Conservation (phyloP, 148 eudicot genomes). For the Rhododendron mucronatum region DNA sequence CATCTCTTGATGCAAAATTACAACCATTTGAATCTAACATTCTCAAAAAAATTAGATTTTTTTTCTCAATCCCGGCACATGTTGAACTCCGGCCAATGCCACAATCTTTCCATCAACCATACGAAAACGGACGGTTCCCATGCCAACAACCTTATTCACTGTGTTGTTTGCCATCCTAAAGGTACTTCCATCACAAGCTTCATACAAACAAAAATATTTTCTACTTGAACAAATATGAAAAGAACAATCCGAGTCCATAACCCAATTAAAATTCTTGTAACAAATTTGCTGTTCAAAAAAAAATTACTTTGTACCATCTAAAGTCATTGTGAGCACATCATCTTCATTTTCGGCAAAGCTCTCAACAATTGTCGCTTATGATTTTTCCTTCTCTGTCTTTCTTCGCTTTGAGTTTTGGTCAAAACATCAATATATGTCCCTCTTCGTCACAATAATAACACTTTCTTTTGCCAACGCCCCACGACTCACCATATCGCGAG, state of each 20-base stretch:
- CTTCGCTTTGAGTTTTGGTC: neutral
- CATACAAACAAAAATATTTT: neutral
- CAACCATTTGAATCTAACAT: neutral
- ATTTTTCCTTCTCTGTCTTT: neutral
- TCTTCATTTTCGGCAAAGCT: neutral
- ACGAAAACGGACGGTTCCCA: too few relatives aligned
- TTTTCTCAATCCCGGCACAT: neutral
- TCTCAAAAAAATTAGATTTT: too few relatives aligned
- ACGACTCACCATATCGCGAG: neutral
- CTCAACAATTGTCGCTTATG: neutral
- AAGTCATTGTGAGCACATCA: neutral
- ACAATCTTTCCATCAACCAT: neutral
- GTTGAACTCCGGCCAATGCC: neutral
- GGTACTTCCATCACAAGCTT: neutral
- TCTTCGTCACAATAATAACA: neutral
- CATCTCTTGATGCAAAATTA: neutral
- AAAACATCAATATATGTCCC: neutral
- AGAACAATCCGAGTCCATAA: neutral
- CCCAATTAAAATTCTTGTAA: neutral
- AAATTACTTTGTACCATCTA: neutral
- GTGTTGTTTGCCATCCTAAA: neutral
- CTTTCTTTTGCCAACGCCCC: too few relatives aligned
- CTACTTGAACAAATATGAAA: too few relatives aligned
- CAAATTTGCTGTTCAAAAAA: too few relatives aligned
- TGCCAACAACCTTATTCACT: neutral